Evolutionary conservation across 169 alveolate species (phyloP), one percentile per base, ranked within the genome.

Genomic region (Eimeria maxima): DNA sequence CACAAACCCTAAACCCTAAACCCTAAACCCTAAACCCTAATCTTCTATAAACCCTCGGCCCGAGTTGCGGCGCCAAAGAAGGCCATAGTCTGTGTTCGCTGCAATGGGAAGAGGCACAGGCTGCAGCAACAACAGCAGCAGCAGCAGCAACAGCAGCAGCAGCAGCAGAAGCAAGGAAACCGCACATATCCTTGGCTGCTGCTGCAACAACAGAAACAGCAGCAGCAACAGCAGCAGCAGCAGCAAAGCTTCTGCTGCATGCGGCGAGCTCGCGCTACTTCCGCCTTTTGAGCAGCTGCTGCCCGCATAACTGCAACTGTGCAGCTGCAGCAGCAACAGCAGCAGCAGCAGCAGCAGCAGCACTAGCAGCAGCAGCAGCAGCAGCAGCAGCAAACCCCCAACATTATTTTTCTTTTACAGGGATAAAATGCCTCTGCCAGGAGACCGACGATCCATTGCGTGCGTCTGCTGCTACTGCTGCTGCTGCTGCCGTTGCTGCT

Each of bases 151-250:
- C 74, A 65, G 74, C 74, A 65, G 74, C 74, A 65, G 20, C 74
- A 65, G 74, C 74, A 65, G 74, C 74, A 65, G 74, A 8, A 65
- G 74, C 74, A 65, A n/a, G 74, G 74, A 4, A 65, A 16, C 74
- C 4, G 20, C 38, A n/a, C 24, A n/a, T 4, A 65, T 65, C 74
- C 38, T 16, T n/a, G 6, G 74, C 74, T 65, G 74, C 74, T 65
- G 74, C 74, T n/a, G 24, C 74, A 50, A 50, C 57, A 8, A 67
- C 38, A 67, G 83, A 8, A 14, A 65, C 88, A 38, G 88, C 88
- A 29, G 88, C 88, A 29, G 88, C 88, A 38, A 65, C 57, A 78
- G 88, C 88, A 38, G 88, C 57, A 44, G 88, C 88, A 45, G 57
- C 88, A 45, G 88, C 65, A 45, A 24, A 27, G 88, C 65, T 60